Evolutionary conservation across 2,329 filamentous ascomycete genomes (phyloP).

Genomic region (Purpureocillium lavendulum): DNA sequence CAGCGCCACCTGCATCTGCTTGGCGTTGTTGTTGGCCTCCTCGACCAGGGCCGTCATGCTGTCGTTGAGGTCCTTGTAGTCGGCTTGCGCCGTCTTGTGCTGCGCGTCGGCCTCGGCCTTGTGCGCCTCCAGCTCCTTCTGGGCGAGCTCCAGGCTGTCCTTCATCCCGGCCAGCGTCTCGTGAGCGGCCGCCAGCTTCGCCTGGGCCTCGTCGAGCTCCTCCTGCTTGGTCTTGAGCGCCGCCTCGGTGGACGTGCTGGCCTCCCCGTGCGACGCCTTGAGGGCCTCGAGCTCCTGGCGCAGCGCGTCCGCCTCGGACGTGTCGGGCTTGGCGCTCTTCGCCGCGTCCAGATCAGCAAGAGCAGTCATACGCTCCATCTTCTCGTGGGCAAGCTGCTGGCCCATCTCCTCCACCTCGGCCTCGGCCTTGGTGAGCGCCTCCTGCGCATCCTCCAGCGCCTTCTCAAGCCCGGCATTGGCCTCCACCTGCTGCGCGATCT

Average conservation of each 20-base stretch:
- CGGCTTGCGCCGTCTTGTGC: slow-evolving; percentile 46
- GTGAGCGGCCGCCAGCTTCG: slow-evolving; percentile 27
- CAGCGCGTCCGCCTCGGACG: slow-evolving; percentile 42
- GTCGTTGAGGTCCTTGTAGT: slow-evolving; percentile 56
- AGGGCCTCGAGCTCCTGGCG: slow-evolving; percentile 39
- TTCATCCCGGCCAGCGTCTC: slow-evolving; percentile 18
- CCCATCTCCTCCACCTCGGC: slow-evolving; percentile 40
- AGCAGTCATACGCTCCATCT: slow-evolving; percentile 51
- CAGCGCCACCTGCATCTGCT: slow-evolving; percentile 41
- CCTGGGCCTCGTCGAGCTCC: slow-evolving; percentile 24
- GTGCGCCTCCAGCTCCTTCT: slow-evolving; percentile 46
- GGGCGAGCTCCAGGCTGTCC: slow-evolving; percentile 37
- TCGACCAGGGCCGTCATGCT: slow-evolving; percentile 53
- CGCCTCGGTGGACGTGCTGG: slow-evolving; percentile 23
- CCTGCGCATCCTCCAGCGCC: slow-evolving; percentile 29
- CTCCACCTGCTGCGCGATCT: slow-evolving; percentile 24
- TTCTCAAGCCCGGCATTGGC: slow-evolving; percentile 26
- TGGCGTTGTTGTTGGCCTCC: slow-evolving; percentile 46
- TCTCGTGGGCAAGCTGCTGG: slow-evolving; percentile 47
- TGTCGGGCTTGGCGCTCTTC: slow-evolving; percentile 48
- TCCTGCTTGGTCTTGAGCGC: slow-evolving; percentile 26
- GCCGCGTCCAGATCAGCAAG: slow-evolving; percentile 53
- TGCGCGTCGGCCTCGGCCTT: slow-evolving; percentile 42
- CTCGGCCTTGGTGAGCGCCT: slow-evolving; percentile 34
- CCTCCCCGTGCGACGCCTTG: slow-evolving; percentile 37